Evolutionary conservation across 1,284 basidiomycete genomes (phyloP), one percentile per base, ranked within the genome.

Genomic region (Sparassis latifolia): DNA sequence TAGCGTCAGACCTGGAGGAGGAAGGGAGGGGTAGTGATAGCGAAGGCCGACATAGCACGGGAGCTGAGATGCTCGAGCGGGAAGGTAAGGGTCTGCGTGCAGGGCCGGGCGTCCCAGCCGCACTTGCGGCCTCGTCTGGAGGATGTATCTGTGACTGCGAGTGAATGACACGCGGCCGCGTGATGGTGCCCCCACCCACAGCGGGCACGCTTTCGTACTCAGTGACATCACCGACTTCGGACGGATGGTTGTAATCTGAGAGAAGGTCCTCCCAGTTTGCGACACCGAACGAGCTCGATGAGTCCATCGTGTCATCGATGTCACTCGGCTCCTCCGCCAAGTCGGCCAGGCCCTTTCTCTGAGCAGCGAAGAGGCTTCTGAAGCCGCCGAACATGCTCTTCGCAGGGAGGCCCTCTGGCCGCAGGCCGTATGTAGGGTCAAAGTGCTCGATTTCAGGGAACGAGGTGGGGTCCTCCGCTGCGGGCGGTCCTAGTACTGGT

Each of bases 381-480:
- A 93, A 90, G 12, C 76, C 76, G 43, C 75, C 75, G 65, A 90
- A 92, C 2, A 79, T 72, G 55, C 82, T 84, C 65, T 87, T 89
- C 2, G 74, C 72, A 0, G 92, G 92, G 4, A 95, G 75, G 9
- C 89, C 87, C 61, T 95, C 92, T 0, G 92, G 90, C 10, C 95
- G 84, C n/a, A 97, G 73, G n/a, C 95, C 95, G 62, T 98, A 97
- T 0, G 95, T 97, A 0, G 94, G 95, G 62, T 98, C 95, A 67
- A 92, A 97, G 55, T 89, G 82, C 68, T 96, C 94, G 40, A 94
- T 79, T 49, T 95, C 92, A 2, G 89, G 84, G 55, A 87, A 84
- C 5, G 82, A 77, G 9, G 76, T 75, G 52, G 72, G 68, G 2
- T 77, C 74, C n/a, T 69, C 55, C 7, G 59, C 50, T 57, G 58